These are phyloP conservation scores for Lyophyllum decastes DNA, from an alignment of 768 basidiomycete species.

Conservation along the genomic window DNA sequence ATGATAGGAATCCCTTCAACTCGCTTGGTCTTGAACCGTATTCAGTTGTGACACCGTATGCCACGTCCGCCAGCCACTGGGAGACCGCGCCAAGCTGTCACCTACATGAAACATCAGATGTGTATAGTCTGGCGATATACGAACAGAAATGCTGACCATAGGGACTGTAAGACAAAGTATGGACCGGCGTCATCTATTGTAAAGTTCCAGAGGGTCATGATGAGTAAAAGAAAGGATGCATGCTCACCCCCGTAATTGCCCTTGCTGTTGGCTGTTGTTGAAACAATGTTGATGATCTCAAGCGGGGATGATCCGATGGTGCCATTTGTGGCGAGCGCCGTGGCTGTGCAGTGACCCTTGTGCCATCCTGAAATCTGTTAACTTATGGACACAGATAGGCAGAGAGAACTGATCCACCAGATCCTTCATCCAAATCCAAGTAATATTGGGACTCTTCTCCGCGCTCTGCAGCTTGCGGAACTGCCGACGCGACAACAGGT, in stretches of 20 bases:
- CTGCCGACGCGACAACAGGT: conserved; percentile 62
- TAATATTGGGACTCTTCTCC: conserved; percentile 46
- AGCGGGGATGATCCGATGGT: conserved; percentile 3
- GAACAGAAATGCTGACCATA: conserved; percentile 9
- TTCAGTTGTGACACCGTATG: conserved; percentile 11
- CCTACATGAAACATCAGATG: conserved; percentile 7
- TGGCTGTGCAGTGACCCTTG: conserved; percentile 14
- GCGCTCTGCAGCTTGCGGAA: conserved; percentile 56
- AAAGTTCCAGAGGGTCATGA: conserved; percentile 22
- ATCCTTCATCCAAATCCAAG: conserved; percentile 46
- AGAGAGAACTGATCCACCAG: conserved; percentile 40
- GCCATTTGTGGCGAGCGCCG: not conserved
- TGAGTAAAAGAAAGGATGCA: conserved; percentile 9
- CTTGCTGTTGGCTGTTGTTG: not conserved
- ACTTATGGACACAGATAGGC: conserved; percentile 36
- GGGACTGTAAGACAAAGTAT: conserved; percentile 18
- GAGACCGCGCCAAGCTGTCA: conserved; percentile 1
- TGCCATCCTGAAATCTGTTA: not conserved
- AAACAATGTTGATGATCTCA: conserved; percentile 8
- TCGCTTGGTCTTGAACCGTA: conserved; percentile 7
- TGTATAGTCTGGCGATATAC: not conserved
- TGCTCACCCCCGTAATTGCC: conserved; percentile 5
- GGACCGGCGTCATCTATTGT: conserved; percentile 20
- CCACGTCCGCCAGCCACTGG: conserved; percentile 16
- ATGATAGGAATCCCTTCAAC: conserved; percentile 16